Base-by-base conservation (phyloP, 306 rosid species). In the Corylus americana region DNA sequence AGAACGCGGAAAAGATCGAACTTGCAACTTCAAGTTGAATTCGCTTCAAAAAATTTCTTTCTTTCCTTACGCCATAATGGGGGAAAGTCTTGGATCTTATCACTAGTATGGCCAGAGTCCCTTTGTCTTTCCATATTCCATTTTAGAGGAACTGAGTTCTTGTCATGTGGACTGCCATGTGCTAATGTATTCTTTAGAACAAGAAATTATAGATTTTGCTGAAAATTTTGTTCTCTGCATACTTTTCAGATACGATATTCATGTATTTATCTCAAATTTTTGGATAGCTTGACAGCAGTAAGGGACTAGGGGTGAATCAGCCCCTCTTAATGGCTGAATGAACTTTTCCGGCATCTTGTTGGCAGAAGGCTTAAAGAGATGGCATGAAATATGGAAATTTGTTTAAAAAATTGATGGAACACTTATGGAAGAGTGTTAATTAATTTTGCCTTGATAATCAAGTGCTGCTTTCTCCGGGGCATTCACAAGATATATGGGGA, bases 11-110 rank as follows among this genome's bases (percentile, higher is more conserved):
- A 75, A 82, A 12, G 11, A 51, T 27, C 18, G 27, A 29, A 51
- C 11, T 39, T 35, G 70, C 64, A 66, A 20, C 82, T 48, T 77
- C 17, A 55, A 80, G 73, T 59, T 78, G 55, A 77, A 45, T 10
- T 74, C 45, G 11, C 1, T 59, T 39, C 12, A 45, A 49, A 11
- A 57, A 17, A 6, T 3, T 3, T 31, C 10, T 14, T 75, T 70
- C 12, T 4, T 18, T 71, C 18, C 74, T 3, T 84, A 73, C 71
- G 71, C 75, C 2, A 29, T 71, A 8, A n/a, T 49, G 35, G 13
- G 44, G 7, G 47, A 11, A 37, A 20, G 17, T 31, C 42, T 44
- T 1, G 53, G 45, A 57, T 59, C 8, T 71, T 44, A 4, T 42
- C 50, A 3, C 18, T 70, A 50, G 13, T 25, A 27, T 17, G 77